phyloP scores from a whole-genome alignment of 179 eudicot species.

The Kewa caespitosa region DNA sequence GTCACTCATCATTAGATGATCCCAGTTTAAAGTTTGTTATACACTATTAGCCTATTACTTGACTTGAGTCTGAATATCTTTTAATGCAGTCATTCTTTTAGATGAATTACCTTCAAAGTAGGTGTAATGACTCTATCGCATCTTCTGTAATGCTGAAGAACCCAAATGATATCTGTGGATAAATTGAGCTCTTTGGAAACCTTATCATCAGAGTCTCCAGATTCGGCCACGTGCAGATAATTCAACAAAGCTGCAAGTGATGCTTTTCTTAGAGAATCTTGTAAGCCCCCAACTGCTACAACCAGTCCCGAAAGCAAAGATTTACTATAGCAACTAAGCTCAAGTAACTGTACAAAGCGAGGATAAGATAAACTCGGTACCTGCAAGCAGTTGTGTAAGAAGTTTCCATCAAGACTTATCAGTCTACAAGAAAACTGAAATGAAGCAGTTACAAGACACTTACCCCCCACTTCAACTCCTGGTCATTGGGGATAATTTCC shows the following conservation, averaged over 20 bases:
- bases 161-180: slow-evolving; percentile 75
- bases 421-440: slow-evolving; percentile 5
- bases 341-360: slow-evolving; percentile 68
- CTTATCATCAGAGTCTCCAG: slow-evolving; percentile 29
- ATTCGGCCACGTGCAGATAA: slow-evolving; percentile 51
- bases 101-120: slow-evolving; percentile 67
- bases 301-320: slow-evolving; percentile 74
- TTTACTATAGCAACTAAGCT: slow-evolving; percentile 73
- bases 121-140: slow-evolving; percentile 85
- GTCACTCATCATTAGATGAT: not conserved
- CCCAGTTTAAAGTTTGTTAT: not conserved
- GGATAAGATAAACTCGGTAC: slow-evolving; percentile 78
- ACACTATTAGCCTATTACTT: not conserved
- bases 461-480: slow-evolving; percentile 77
- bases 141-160: slow-evolving; percentile 74
- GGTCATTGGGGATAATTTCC: slow-evolving; percentile 49
- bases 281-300: slow-evolving; percentile 86
- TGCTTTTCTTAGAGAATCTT: slow-evolving; percentile 82
- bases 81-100: not conserved
- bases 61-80: not conserved
- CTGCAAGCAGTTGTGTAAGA: slow-evolving; percentile 45
- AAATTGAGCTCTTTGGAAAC: slow-evolving; percentile 51
- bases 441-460: slow-evolving; percentile 27
- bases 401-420: slow-evolving; percentile 10
- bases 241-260: slow-evolving; percentile 77